Evolutionary conservation across 768 basidiomycete genomes (phyloP).

Genomic region (Rhodocollybia butyracea): DNA sequence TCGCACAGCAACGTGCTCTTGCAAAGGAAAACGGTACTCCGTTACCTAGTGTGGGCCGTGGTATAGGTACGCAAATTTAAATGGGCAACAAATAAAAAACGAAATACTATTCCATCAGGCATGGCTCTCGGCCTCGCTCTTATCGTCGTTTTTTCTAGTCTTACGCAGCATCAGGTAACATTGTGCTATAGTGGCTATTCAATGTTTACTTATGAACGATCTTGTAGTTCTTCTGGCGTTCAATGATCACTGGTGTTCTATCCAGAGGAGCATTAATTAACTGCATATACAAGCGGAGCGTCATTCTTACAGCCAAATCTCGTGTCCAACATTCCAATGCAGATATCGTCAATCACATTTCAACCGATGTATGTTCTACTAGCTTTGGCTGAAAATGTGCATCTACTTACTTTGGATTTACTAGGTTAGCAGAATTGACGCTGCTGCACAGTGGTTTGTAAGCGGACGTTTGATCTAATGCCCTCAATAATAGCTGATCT

Average conservation of each 20-base stretch:
- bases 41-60: constrained; percentile 43
- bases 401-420: background rate
- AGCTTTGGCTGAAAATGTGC: background rate
- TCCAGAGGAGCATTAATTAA: constrained; percentile 65
- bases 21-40: constrained; percentile 32
- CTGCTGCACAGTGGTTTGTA: constrained; percentile 71
- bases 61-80: no score
- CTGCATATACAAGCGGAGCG: constrained; percentile 67
- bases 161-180: constrained; percentile 61
- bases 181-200: background rate
- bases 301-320: constrained; percentile 63
- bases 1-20: constrained; percentile 45
- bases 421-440: constrained; percentile 54
- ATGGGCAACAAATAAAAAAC: no score
- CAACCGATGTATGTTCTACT: constrained; percentile 52
- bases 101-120: no score
- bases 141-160: constrained; percentile 46
- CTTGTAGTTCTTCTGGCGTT: constrained; percentile 64
- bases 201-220: background rate
- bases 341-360: constrained; percentile 56
- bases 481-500: background rate
- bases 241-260: constrained; percentile 64
- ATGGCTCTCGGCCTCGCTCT: constrained; percentile 55
- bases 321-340: constrained; percentile 60
- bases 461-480: constrained; percentile 25